These are phyloP conservation scores for Sporothrix phasma DNA, from an alignment of 2,329 filamentous ascomycete genomes.

Conservation along the genomic window DNA sequence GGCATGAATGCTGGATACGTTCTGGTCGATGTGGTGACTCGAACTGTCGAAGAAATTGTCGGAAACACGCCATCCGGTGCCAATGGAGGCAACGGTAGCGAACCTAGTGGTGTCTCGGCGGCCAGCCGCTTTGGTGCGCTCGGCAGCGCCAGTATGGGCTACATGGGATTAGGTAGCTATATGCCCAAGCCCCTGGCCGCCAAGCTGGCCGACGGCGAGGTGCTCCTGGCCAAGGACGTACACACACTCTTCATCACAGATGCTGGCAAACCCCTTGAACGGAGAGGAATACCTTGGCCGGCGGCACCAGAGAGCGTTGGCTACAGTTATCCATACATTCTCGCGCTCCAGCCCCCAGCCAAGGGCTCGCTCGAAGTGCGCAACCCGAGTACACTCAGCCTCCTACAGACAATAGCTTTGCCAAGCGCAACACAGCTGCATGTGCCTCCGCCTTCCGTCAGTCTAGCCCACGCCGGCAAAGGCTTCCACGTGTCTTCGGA, in stretches of 20 bases:
- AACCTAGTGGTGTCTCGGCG: slow-evolving; percentile 25
- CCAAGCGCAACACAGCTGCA: slow-evolving; percentile 77
- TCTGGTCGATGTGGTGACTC: slow-evolving; percentile 72
- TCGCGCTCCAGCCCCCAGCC: slow-evolving; percentile 64
- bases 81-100: background rate
- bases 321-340: slow-evolving; percentile 92
- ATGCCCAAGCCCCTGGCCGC: slow-evolving; percentile 84
- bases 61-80: slow-evolving; percentile 42
- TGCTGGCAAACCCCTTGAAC: slow-evolving; percentile 64
- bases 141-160: slow-evolving; percentile 77
- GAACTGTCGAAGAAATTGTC: slow-evolving; percentile 65
- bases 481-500: slow-evolving; percentile 92
- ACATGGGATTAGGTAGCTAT: slow-evolving; percentile 88
- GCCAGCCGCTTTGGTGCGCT: slow-evolving; percentile 72
- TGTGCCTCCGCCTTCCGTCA: slow-evolving; percentile 85
- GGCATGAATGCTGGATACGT: slow-evolving; percentile 89
- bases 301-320: slow-evolving; percentile 81
- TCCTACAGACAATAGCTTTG: slow-evolving; percentile 75
- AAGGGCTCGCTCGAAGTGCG: slow-evolving; percentile 83
- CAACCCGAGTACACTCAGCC: slow-evolving; percentile 83
- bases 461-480: slow-evolving; percentile 90
- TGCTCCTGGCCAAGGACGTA: slow-evolving; percentile 94
- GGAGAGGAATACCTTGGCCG: slow-evolving; percentile 86
- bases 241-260: slow-evolving; percentile 88
- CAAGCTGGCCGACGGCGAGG: slow-evolving; percentile 68